phyloP scores from a whole-genome alignment of 139 green algal species.

The Haematococcus lacustris region DNA sequence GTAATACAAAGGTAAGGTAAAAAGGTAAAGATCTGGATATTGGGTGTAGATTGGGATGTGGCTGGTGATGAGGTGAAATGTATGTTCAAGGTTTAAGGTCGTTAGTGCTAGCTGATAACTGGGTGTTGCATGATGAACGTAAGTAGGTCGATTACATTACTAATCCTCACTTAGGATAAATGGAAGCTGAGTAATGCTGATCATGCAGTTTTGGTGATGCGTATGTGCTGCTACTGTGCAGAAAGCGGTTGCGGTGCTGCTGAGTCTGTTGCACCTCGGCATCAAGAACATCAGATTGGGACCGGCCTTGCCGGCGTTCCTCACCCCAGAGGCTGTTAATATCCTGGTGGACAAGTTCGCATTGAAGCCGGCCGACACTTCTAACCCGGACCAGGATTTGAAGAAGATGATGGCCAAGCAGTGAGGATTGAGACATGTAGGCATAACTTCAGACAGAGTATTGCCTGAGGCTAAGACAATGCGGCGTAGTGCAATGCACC shows the following conservation, averaged over 20 bases:
- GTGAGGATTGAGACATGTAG: too few species aligned
- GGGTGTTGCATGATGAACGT: neutral
- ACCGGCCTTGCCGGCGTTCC: conserved; percentile 60
- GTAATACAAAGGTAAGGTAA: neutral
- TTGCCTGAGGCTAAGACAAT: too few species aligned
- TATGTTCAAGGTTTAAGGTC: neutral
- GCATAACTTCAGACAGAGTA: too few species aligned
- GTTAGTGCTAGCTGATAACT: neutral
- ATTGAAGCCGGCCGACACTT: conserved; percentile 48
- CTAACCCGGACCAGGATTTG: conserved; percentile 48
- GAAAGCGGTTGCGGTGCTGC: conserved; percentile 70
- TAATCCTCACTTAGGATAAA: neutral
- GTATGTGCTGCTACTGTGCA: conserved; percentile 24
- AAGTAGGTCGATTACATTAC: neutral
- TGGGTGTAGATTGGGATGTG: neutral
- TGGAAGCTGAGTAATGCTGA: neutral
- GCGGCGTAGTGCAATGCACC: too few species aligned
- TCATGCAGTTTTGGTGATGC: neutral
- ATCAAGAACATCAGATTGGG: conserved; percentile 66
- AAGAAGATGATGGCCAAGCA: conserved; percentile 50
- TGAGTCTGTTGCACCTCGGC: conserved; percentile 67
- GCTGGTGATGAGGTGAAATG: neutral
- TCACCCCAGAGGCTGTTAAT: conserved; percentile 56
- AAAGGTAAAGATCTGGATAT: conserved; percentile 30
- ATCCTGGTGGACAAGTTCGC: conserved; percentile 56